Conservation (phyloP, 352 stramenopile genomes). For the Globisporangium lucens region DNA sequence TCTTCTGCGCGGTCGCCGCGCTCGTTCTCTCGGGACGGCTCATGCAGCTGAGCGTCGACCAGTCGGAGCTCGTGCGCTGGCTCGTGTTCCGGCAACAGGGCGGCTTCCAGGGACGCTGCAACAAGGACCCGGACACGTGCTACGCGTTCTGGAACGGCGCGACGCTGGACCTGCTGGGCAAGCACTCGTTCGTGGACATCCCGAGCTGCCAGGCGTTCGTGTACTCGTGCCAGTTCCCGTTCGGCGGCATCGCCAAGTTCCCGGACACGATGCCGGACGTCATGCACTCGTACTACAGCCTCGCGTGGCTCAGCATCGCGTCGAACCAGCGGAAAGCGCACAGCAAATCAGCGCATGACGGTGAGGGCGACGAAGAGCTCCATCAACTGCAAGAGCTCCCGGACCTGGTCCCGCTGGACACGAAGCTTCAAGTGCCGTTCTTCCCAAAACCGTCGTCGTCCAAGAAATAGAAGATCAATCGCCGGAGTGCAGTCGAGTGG, state of each 20-base stretch:
- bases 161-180: slow-evolving; percentile 77
- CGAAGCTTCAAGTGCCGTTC: slow-evolving; percentile 77
- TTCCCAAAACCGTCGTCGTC: slow-evolving; percentile 37
- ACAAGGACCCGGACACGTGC: slow-evolving; percentile 89
- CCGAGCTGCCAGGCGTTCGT: slow-evolving; percentile 72
- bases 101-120: slow-evolving; percentile 89
- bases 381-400: slow-evolving; percentile 20
- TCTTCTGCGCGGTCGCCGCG: slow-evolving; percentile 72
- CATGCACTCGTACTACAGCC: slow-evolving; percentile 91
- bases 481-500: background rate
- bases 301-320: slow-evolving; percentile 88
- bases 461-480: slow-evolving; percentile 14
- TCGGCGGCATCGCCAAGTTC: slow-evolving; percentile 87
- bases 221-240: slow-evolving; percentile 76
- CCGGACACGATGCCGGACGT: slow-evolving; percentile 79
- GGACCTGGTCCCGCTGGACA: slow-evolving; percentile 49
- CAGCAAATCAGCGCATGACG: background rate
- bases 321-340: slow-evolving; percentile 22
- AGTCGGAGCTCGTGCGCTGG: slow-evolving; percentile 72
- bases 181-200: slow-evolving; percentile 76
- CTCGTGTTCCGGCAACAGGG: slow-evolving; percentile 79
- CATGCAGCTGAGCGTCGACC: slow-evolving; percentile 64
- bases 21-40: slow-evolving; percentile 65
- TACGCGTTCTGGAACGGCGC: slow-evolving; percentile 93
- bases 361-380: background rate